Conservation (phyloP, 805 yeast genomes). For the Yamadazyma nakazawae region DNA sequence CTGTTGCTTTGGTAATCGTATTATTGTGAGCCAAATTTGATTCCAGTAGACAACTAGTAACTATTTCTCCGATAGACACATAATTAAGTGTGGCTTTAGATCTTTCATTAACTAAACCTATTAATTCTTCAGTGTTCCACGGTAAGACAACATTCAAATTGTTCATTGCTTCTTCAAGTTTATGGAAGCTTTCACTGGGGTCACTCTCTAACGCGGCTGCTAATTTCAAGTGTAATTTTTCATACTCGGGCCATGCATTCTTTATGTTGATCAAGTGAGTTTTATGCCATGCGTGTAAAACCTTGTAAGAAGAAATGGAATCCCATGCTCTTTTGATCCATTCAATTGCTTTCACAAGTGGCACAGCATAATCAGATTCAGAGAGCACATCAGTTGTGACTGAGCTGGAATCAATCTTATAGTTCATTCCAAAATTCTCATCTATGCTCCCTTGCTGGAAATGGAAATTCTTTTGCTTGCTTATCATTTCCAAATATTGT, state of each 20-base stretch:
- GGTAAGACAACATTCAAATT: conserved; percentile 49
- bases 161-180: conserved; percentile 43
- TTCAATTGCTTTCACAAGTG: conserved; percentile 55
- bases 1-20: background rate
- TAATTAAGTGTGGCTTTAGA: conserved; percentile 44
- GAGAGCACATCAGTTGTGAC: conserved; percentile 29
- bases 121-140: conserved; percentile 55
- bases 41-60: conserved; percentile 57
- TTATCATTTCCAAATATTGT: conserved; percentile 50
- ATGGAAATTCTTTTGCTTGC: conserved; percentile 21
- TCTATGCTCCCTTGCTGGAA: background rate
- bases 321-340: conserved; percentile 60
- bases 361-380: conserved; percentile 43
- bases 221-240: background rate
- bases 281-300: conserved; percentile 32
- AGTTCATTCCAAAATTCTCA: conserved; percentile 5
- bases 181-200: conserved; percentile 32
- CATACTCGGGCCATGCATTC: conserved; percentile 26
- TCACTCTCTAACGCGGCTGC: background rate
- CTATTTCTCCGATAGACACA: conserved; percentile 57
- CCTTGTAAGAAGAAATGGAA: conserved; percentile 29
- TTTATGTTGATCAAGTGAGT: conserved; percentile 30
- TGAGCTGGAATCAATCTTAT: conserved; percentile 6
- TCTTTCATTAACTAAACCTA: conserved; percentile 48
- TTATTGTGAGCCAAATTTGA: conserved; percentile 8